Base-by-base conservation (phyloP, 31 red algal genomes). In the Porphyra umbilicalis region DNA sequence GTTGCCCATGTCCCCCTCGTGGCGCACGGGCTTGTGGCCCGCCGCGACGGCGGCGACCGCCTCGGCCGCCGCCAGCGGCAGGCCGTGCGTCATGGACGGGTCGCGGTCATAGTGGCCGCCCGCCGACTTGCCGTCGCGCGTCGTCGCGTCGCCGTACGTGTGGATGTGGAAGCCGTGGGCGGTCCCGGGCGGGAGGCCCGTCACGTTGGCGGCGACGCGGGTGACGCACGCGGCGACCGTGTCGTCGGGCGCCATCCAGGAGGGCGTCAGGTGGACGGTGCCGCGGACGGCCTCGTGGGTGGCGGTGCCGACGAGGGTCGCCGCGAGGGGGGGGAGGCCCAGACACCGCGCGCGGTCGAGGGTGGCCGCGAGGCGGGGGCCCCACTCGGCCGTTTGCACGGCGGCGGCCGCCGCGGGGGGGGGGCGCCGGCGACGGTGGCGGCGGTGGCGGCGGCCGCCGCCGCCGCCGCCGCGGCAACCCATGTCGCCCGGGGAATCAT, bases 1-100 rank as follows among this genome's bases (percentile, higher is more conserved):
- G 37, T 91, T 91, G 32, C 88, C 88, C 39, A 90, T 68, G 78
- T 90, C 88, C 33, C 88, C 83, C 83, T 84, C 85, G 29, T 91
- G 83, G 29, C 88, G 76, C 44, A 34, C 44, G 10, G 8, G 34
- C 1, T 81, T 79, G 76, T 71, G 57, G 4, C 4, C 1, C 1
- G 42, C 9, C 13, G 42, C 42, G 57, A 71, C 57, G 25, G 57
- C 57, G 0, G 20, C 6, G 57, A 71, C 4, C 25, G 25, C 20
- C 25, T 83, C 76, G 0, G 20, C 6, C 25, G 30, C 4, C 25
- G 25, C 20, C 25, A 79, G 40, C 18, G 89, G 80, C 33, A 71
- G 44, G 31, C 84, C 89, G 78, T 91, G 89, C 32, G 14, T 25
- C 35, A 71, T 71, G 20, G 6, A 18, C 57, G 7, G 7, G 13